Conservation (phyloP, 176 grass and related monocot species). For the Themeda triandra region DNA sequence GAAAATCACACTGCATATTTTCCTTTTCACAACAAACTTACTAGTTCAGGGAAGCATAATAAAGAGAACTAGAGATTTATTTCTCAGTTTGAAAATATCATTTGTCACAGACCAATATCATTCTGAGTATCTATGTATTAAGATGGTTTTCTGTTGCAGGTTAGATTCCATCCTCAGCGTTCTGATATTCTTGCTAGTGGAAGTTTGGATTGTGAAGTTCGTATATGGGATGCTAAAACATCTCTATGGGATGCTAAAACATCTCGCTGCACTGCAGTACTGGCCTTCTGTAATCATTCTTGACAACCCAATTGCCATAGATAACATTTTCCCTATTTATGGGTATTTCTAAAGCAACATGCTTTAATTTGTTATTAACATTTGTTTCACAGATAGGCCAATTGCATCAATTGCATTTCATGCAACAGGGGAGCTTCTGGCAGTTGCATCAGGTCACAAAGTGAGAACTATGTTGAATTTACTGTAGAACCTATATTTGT, state of each 20-base stretch:
- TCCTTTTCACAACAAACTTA: not conserved
- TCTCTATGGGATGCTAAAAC: conserved; percentile 89
- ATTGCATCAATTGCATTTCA: conserved; percentile 99
- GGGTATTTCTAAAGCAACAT: conserved; percentile 23
- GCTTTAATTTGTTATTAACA: conserved; percentile 9
- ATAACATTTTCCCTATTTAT: not conserved
- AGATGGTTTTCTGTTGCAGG: conserved; percentile 45
- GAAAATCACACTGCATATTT: not conserved
- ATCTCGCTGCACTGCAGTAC: conserved; percentile 66
- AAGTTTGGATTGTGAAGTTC: conserved; percentile 98
- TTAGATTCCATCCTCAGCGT: conserved; percentile 87
- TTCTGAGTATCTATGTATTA: not conserved
- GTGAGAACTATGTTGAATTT: conserved; percentile 47
- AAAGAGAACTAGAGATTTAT: not conserved
- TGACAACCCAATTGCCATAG: not conserved
- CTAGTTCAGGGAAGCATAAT: conserved; percentile 3
- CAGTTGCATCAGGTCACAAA: conserved; percentile 99
- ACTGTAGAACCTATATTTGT: not conserved
- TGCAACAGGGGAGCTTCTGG: conserved; percentile 90
- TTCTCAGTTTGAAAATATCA: not conserved
- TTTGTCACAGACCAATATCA: not conserved
- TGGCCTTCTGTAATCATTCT: conserved; percentile 72
- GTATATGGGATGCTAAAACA: conserved; percentile 90
- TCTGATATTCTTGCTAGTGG: conserved; percentile 98
- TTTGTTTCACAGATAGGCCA: conserved; percentile 71